Percentiles rank a stretch among this genome's conserved stretches.
Conservation (phyloP, 2,329 filamentous ascomycete species). For the Fonsecaea multimorphosa region DNA sequence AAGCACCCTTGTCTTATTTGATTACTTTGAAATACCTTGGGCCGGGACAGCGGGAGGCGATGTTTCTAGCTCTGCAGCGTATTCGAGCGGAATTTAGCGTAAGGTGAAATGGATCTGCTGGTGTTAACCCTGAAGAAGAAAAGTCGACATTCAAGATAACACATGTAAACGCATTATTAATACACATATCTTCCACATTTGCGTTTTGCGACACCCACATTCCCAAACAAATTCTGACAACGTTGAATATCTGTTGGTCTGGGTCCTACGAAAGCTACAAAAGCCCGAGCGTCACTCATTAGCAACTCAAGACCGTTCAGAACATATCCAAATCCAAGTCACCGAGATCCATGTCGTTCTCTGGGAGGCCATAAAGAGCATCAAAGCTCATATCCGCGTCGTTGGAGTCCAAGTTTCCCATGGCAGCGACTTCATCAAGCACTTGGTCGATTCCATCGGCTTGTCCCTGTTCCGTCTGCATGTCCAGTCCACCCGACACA, state of each 20-base stretch:
- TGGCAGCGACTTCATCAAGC: slow-evolving; percentile 37
- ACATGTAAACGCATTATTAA: not conserved
- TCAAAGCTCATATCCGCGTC: slow-evolving; percentile 37
- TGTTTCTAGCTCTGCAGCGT: slow-evolving; percentile 30
- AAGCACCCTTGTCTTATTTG: slow-evolving; percentile 25
- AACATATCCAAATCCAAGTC: slow-evolving; percentile 41
- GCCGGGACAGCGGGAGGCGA: slow-evolving; percentile 27
- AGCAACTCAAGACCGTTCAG: slow-evolving; percentile 2
- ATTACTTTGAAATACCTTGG: slow-evolving; percentile 27
- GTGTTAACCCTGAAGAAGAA: not conserved
- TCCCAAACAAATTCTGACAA: not conserved
- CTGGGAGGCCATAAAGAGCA: slow-evolving; percentile 31
- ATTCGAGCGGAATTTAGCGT: slow-evolving; percentile 28
- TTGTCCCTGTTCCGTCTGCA: slow-evolving; percentile 23
- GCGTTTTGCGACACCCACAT: too few relatives aligned
- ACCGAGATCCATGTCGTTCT: slow-evolving; percentile 37
- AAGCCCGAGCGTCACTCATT: not conserved
- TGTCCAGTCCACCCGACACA: slow-evolving; percentile 26
- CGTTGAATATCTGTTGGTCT: not conserved
- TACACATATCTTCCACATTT: not conserved
- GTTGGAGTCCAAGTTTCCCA: slow-evolving; percentile 33
- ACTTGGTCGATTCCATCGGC: slow-evolving; percentile 40
- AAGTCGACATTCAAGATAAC: not conserved
- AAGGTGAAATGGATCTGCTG: slow-evolving; percentile 11
- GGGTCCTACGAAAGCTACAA: not conserved